Conservation (phyloP, 768 basidiomycete genomes). For the Tylopilus balloui region DNA sequence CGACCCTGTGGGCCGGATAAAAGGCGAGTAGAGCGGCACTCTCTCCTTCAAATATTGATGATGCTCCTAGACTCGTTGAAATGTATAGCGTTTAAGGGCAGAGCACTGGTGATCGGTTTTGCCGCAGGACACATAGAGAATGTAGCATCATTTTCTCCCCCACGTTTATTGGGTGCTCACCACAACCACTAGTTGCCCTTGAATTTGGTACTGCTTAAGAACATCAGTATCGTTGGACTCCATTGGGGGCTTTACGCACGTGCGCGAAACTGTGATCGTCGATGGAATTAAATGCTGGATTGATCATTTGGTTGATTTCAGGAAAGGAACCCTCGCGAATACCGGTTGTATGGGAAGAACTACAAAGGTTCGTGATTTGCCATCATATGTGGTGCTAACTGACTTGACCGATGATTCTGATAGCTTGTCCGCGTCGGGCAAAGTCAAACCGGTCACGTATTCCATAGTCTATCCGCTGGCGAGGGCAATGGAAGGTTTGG, state of each 20-base stretch:
- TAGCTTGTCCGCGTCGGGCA: constrained; percentile 68
- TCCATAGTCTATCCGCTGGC: constrained; percentile 66
- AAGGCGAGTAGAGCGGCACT: constrained; percentile 38
- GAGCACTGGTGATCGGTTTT: constrained; percentile 87
- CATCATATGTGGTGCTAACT: background rate
- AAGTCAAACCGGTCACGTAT: constrained; percentile 67
- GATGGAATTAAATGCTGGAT: background rate
- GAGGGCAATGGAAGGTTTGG: constrained; percentile 59
- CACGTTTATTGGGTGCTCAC: constrained; percentile 3
- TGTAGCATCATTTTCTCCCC: background rate
- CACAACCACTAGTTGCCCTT: constrained; percentile 61
- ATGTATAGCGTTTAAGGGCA: constrained; percentile 92
- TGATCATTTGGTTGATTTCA: constrained; percentile 22
- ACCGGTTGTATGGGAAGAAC: constrained; percentile 64
- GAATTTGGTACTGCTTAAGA: constrained; percentile 79
- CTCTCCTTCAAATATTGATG: background rate
- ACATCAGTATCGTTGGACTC: constrained; percentile 76
- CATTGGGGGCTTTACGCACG: constrained; percentile 82
- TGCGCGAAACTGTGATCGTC: constrained; percentile 23
- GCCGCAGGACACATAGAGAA: constrained; percentile 25
- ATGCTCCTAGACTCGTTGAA: constrained; percentile 66
- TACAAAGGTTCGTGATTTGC: constrained; percentile 50
- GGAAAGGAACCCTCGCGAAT: constrained; percentile 63
- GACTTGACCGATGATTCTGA: constrained; percentile 6
- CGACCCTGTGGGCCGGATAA: constrained; percentile 81